Evolutionary conservation across 345 rosid species (phyloP), one percentile per base, ranked within the genome.

Genomic region (Eutrema yunnanense): DNA sequence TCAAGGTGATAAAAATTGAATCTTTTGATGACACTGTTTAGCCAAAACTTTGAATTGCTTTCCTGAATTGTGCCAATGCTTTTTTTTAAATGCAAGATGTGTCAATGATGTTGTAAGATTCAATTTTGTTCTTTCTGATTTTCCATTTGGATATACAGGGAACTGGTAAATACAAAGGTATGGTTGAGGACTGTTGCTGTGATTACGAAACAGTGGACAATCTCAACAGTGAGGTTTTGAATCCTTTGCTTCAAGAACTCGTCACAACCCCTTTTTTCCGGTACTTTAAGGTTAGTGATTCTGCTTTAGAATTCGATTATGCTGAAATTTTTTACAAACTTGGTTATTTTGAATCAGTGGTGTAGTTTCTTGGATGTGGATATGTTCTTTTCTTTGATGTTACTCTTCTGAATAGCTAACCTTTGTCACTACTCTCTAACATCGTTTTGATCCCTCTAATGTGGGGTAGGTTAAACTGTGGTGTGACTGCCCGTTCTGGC

Each of bases 401-500:
- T n/a, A 6, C 42, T 37, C 51, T 33, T 70, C 3, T 37, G 3
- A 4, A 44, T 47, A 19, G 13, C 3, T 26, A 32, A 33, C 22
- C 6, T 13, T 47, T 46, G 50, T 1, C 50, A 51, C 2, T 49
- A 19, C 4, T 22, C 54, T 26, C 58, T 30, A 30, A 11, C 57
- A 52, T 52, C 6, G 13, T 11, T 52, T 11, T 5, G 6, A 52
- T 51, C 56, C 30, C 19, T 53, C 38, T 30, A 3, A 54, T 30
- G 38, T 27, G 58, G 9, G 78, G 36, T 50, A 94, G 98, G 96
- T 87, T 76, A 94, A 89, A 73, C 74, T 94, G 29, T 89, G 93
- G 99, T 96, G 99, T 84, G 88, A 96, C 69, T 96, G 99, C 80
- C 97, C 96, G 22, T 89, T 90, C 81, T 89, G 96, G 99, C 96